A percentile compares a stretch with the other conserved stretches of the same genome.
Conservation (phyloP, 192 early-diverging fungal species). For the Linnemannia zychae region DNA sequence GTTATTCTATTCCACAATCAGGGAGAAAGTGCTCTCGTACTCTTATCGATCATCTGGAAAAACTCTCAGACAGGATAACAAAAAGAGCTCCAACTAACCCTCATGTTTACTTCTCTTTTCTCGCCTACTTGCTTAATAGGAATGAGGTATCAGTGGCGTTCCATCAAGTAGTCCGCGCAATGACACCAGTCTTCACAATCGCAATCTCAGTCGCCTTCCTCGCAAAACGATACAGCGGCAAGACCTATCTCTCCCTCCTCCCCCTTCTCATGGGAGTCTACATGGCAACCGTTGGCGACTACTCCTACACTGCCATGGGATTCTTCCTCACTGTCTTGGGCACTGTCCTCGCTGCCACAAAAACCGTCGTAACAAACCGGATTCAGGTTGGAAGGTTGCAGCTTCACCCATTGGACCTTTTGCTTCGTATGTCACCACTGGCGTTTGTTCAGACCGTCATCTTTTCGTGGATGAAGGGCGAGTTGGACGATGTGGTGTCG, state of each 20-base stretch:
- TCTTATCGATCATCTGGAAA: neutral
- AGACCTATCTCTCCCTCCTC: conserved; percentile 73
- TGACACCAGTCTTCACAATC: conserved; percentile 86
- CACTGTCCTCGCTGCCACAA: conserved; percentile 80
- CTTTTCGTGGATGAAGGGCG: conserved; percentile 76
- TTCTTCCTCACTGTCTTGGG: conserved; percentile 86
- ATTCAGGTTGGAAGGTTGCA: conserved; percentile 85
- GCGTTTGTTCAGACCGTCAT: conserved; percentile 80
- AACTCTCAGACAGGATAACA: neutral
- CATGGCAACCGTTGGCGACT: conserved; percentile 88
- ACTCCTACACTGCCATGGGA: conserved; percentile 78
- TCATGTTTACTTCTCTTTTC: neutral
- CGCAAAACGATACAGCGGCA: conserved; percentile 64
- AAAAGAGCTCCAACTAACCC: neutral
- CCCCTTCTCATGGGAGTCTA: conserved; percentile 82
- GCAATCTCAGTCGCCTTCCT: conserved; percentile 74
- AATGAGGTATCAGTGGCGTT: conserved; percentile 66
- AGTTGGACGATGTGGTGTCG: conserved; percentile 60
- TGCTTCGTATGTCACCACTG: conserved; percentile 84
- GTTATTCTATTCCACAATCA: neutral
- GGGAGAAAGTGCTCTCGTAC: neutral
- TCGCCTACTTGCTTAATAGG: conserved; percentile 7
- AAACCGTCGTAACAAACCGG: conserved; percentile 88
- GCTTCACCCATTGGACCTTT: conserved; percentile 84
- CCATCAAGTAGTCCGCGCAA: conserved; percentile 88